phyloP scores from a whole-genome alignment of 2,329 filamentous ascomycete genomes.

The Phialocephala sp. region DNA sequence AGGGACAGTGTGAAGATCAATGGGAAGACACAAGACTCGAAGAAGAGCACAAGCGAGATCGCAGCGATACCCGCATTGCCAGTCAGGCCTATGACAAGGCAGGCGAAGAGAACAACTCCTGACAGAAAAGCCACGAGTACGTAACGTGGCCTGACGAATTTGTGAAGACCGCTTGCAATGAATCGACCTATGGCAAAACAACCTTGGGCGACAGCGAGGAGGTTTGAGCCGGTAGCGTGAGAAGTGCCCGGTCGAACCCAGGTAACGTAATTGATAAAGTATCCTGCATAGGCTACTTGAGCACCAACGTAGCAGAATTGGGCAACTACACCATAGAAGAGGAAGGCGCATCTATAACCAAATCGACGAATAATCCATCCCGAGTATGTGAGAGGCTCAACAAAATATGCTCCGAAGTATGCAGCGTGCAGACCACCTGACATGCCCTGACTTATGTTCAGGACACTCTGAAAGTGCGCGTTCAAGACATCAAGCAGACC shows the following conservation, averaged over 20 bases:
- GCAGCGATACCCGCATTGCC: slow-evolving; percentile 61
- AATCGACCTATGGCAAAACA: slow-evolving; percentile 79
- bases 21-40: slow-evolving; percentile 82
- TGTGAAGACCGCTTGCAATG: slow-evolving; percentile 65
- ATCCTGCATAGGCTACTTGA: slow-evolving; percentile 46
- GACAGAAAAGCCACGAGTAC: slow-evolving; percentile 65
- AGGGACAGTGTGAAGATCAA: slow-evolving; percentile 82
- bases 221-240: slow-evolving; percentile 63
- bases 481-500: slow-evolving; percentile 85
- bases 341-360: slow-evolving; percentile 79
- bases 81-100: slow-evolving; percentile 48
- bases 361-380: slow-evolving; percentile 73
- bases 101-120: slow-evolving; percentile 63
- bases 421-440: slow-evolving; percentile 70
- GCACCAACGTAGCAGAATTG: slow-evolving; percentile 80
- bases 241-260: slow-evolving; percentile 44
- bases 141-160: slow-evolving; percentile 68
- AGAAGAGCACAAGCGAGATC: slow-evolving; percentile 71
- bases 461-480: slow-evolving; percentile 56
- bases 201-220: slow-evolving; percentile 74
- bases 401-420: slow-evolving; percentile 75
- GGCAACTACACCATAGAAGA: slow-evolving; percentile 74
- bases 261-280: slow-evolving; percentile 66
- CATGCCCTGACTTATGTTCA: slow-evolving; percentile 63
- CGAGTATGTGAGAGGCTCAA: slow-evolving; percentile 68